Conservation (phyloP, 176 grass and related monocot species). For the Bothriochloa decipiens region DNA sequence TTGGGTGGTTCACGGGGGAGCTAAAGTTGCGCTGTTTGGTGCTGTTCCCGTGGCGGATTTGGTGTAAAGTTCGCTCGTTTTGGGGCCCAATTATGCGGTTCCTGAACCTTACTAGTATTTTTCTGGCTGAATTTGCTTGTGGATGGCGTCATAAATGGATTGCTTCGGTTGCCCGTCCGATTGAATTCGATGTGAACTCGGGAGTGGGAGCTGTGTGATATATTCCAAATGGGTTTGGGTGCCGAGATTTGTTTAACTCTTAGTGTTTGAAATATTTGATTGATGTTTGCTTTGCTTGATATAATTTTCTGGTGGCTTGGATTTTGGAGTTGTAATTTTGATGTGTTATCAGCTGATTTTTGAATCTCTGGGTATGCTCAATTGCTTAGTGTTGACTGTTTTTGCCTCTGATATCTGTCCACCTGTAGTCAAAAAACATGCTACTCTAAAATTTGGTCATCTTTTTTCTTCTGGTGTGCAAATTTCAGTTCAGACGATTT, state of each 20-base stretch:
- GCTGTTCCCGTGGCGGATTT: slow-evolving; percentile 32
- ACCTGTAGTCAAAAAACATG: not conserved
- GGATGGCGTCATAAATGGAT: not conserved
- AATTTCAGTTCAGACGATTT: not conserved
- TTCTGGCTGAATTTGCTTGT: not conserved
- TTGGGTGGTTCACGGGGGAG: slow-evolving; percentile 21
- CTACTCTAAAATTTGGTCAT: not conserved
- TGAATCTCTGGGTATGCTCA: not conserved
- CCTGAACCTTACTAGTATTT: not conserved
- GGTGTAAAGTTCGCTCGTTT: slow-evolving; percentile 13
- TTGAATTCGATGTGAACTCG: slow-evolving; percentile 3
- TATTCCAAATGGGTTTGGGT: not conserved
- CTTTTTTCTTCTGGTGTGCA: not conserved
- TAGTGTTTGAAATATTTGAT: not conserved
- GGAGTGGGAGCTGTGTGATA: not conserved
- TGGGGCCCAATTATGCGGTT: not conserved
- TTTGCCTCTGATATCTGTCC: not conserved
- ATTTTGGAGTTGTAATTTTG: slow-evolving; percentile 9
- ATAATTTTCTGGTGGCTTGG: not conserved
- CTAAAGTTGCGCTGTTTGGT: slow-evolving; percentile 30
- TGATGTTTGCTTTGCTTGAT: not conserved
- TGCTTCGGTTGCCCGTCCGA: not conserved
- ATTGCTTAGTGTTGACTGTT: not conserved
- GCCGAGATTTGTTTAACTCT: slow-evolving; percentile 7
- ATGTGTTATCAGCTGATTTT: not conserved